Evolutionary conservation across 108 stramenopile species (phyloP), one percentile per base, ranked within the genome.

Genomic region (Nitzschia palea): DNA sequence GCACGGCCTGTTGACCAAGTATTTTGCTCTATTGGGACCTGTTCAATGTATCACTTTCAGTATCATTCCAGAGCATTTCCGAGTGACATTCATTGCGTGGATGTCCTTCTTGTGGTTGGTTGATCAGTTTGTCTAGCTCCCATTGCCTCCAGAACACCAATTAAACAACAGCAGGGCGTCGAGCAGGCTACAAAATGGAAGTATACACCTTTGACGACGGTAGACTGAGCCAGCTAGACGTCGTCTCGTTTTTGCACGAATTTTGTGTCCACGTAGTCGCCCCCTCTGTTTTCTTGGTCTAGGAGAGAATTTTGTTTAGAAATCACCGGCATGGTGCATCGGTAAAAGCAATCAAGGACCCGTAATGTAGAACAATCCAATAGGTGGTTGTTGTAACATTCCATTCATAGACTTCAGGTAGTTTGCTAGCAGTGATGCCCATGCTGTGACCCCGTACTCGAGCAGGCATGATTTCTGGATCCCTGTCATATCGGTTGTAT

Each of bases 51-150:
- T 87, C n/a, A 81, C 77, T 3, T 87, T 87, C 52, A 45, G 71
- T 6, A 63, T 87, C 2, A 53, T 87, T 42, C 86, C 86, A 2
- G 73, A 71, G 36, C 83, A 82, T 35, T 76, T 77, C 18, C 74
- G 86, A 28, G 70, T 87, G 6, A 73, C 69, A 3, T 77, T 77
- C 23, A 79, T 76, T 42, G 83, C 82, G 1, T 52, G 53, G n/a
- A 71, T 87, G 6, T 81, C 80, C 25, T 87, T 87, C 75, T 81
- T 87, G 53, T 83, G 86, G 84, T n/a, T n/a, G n/a, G n/a, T 26
- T 85, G 47, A 78, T 82, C 34, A 73, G 78, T 28, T 44, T 82
- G 26, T 78, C 77, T 1, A 48, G n/a, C n/a, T n/a, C n/a, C 67
- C 0, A 59, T 82, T 42, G 42, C 72, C 22, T 59, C 64, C 53